Conservation (phyloP, 345 rosid species). For the Eucalyptus curtisii region DNA sequence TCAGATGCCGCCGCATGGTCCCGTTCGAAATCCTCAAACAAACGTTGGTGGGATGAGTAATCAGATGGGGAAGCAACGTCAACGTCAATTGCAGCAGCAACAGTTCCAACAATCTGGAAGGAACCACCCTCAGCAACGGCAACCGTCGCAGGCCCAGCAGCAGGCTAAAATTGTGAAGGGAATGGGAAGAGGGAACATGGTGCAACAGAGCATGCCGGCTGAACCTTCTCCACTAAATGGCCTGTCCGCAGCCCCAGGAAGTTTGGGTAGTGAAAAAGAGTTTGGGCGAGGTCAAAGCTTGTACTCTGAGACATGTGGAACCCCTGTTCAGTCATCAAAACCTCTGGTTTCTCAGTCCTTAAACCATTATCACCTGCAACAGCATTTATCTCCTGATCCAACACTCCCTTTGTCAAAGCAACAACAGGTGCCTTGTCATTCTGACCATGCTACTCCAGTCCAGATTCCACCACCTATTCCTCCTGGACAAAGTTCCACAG, state of each 20-base stretch:
- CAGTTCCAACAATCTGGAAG: constrained; percentile 80
- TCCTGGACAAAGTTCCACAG: constrained; percentile 28
- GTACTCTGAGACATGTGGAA: constrained; percentile 39
- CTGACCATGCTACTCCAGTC: constrained; percentile 47
- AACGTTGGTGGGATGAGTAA: constrained; percentile 46
- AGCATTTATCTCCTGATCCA: constrained; percentile 39
- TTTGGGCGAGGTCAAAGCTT: constrained; percentile 56
- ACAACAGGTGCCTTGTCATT: constrained; percentile 44
- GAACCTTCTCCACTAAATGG: constrained; percentile 80
- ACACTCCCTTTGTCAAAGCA: constrained; percentile 25
- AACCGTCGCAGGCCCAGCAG: constrained; percentile 46
- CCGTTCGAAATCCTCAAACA: constrained; percentile 45
- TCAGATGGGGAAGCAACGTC: constrained; percentile 85
- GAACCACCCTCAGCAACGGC: constrained; percentile 85
- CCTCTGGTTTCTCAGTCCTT: constrained; percentile 42
- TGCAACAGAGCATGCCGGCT: constrained; percentile 46
- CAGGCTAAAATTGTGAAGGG: constrained; percentile 70
- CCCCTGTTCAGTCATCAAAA: constrained; percentile 52
- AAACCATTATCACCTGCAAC: constrained; percentile 50
- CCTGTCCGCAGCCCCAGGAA: constrained; percentile 35
- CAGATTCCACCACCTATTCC: constrained; percentile 35
- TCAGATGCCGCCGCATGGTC: constrained; percentile 48
- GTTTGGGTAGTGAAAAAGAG: constrained; percentile 63
- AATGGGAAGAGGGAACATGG: constrained; percentile 69
- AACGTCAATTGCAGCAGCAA: constrained; percentile 59